Percentiles rank a stretch among this genome's conserved stretches.
phyloP scores from a whole-genome alignment of 2,329 filamentous ascomycete genomes.

The Tolypocladium tropicale region DNA sequence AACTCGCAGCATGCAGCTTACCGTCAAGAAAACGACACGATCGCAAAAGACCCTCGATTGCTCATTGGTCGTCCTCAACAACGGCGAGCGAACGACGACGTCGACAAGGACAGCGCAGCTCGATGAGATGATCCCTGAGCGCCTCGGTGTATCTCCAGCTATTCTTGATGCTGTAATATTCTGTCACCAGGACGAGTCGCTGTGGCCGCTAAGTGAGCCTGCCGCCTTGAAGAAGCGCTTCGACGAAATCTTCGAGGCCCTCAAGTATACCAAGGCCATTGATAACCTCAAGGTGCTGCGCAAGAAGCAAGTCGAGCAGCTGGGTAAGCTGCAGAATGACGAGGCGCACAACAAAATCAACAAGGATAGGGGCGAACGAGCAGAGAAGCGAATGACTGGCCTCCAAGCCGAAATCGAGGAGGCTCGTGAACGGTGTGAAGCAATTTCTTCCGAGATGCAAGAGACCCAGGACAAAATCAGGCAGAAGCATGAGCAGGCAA shows the following conservation, averaged over 20 bases:
- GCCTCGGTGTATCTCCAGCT: conserved; percentile 80
- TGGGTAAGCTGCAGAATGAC: conserved; percentile 61
- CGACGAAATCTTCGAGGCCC: conserved; percentile 93
- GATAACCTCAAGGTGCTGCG: conserved; percentile 83
- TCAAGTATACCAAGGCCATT: conserved; percentile 95
- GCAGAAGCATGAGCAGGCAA: conserved; percentile 62
- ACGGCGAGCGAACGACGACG: conserved; percentile 68
- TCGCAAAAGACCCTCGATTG: conserved; percentile 79
- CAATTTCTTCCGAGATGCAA: conserved; percentile 50
- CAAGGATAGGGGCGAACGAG: conserved; percentile 72
- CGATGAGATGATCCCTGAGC: conserved; percentile 72
- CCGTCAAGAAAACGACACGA: conserved; percentile 69
- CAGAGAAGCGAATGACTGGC: conserved; percentile 52
- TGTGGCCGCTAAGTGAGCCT: conserved; percentile 94
- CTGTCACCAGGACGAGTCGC: conserved; percentile 94
- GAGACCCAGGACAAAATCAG: conserved; percentile 46
- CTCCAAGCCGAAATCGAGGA: conserved; percentile 58
- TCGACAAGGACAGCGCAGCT: conserved; percentile 76
- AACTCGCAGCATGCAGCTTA: conserved; percentile 75
- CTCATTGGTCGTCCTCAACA: conserved; percentile 61
- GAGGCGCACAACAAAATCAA: conserved; percentile 71
- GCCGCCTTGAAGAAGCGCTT: conserved; percentile 82
- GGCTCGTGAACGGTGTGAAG: conserved; percentile 46
- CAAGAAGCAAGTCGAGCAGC: conserved; percentile 71
- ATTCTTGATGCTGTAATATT: conserved; percentile 94